These are phyloP conservation scores for Oemleria cerasiformis DNA, from an alignment of 306 rosid species.

Conservation along the genomic window DNA sequence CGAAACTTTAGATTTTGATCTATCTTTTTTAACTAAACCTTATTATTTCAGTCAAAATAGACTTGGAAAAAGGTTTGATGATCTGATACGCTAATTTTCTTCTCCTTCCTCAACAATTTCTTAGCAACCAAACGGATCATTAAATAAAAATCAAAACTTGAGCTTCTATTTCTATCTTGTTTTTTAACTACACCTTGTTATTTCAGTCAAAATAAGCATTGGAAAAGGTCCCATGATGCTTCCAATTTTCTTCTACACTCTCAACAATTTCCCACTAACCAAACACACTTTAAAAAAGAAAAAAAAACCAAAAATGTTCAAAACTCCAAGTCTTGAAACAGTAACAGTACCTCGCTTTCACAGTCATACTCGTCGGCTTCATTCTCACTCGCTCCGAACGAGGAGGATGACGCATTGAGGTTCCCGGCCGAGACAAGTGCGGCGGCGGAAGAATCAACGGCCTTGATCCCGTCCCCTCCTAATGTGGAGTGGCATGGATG, in stretches of 20 bases:
- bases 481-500: constrained; percentile 18
- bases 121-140: constrained; percentile 11
- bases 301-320: constrained; percentile 4
- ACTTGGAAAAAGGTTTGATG: too few species aligned
- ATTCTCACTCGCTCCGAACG: constrained; percentile 47
- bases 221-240: background rate
- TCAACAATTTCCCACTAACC: constrained; percentile 1
- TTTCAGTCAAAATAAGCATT: background rate
- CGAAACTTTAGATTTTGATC: background rate
- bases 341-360: constrained; percentile 67
- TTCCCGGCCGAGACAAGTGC: constrained; percentile 18
- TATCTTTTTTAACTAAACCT: background rate
- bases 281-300: constrained; percentile 5
- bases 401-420: constrained; percentile 51
- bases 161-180: background rate
- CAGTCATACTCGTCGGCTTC: constrained; percentile 79
- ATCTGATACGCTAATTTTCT: too few species aligned
- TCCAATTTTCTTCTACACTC: background rate
- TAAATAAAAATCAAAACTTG: background rate
- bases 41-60: background rate
- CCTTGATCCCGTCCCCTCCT: constrained; percentile 41
- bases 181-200: too few species aligned
- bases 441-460: constrained; percentile 37
- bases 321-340: background rate
- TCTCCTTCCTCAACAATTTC: background rate